These are phyloP conservation scores for Xylariaceae sp. DNA, from an alignment of 2,329 filamentous ascomycete species.

Conservation along the genomic window DNA sequence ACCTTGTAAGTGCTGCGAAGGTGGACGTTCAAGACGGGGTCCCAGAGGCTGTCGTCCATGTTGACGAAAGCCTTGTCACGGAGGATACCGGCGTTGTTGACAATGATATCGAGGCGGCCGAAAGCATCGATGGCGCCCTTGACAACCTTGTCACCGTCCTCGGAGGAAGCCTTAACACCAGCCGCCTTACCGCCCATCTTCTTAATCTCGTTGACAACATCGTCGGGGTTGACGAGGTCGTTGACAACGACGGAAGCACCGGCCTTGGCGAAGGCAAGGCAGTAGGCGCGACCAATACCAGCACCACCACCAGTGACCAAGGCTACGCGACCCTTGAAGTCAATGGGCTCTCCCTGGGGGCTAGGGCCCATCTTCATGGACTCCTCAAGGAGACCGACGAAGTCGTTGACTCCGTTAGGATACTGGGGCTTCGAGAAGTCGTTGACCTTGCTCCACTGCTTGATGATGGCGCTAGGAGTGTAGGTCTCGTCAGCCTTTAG, in stretches of 20 bases:
- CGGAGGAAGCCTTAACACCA: conserved; percentile 87
- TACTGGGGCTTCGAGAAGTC: conserved; percentile 83
- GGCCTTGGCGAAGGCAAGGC: conserved; percentile 77
- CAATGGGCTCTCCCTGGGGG: conserved; percentile 64
- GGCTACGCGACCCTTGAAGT: conserved; percentile 80
- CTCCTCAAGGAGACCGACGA: conserved; percentile 77
- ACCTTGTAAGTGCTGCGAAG: conserved; percentile 93
- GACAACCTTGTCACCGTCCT: conserved; percentile 86
- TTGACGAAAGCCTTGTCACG: conserved; percentile 97
- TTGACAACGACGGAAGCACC: conserved; percentile 89
- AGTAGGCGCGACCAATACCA: conserved; percentile 88
- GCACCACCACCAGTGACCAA: conserved; percentile 84
- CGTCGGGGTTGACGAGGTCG: conserved; percentile 87
- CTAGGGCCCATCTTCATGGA: conserved; percentile 72
- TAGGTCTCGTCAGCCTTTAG: conserved; percentile 84
- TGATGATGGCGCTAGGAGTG: conserved; percentile 80
- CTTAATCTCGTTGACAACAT: conserved; percentile 87
- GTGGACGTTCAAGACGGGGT: conserved; percentile 87
- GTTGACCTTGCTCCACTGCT: conserved; percentile 82
- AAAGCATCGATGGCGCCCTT: conserved; percentile 91
- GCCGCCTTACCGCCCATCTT: conserved; percentile 83
- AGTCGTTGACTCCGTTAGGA: conserved; percentile 80
- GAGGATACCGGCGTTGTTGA: conserved; percentile 98
- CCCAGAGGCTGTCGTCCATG: conserved; percentile 94
- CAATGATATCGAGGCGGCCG: conserved; percentile 86